phyloP scores from a whole-genome alignment of 768 basidiomycete species.

The Cystofilobasidium capitatum region DNA sequence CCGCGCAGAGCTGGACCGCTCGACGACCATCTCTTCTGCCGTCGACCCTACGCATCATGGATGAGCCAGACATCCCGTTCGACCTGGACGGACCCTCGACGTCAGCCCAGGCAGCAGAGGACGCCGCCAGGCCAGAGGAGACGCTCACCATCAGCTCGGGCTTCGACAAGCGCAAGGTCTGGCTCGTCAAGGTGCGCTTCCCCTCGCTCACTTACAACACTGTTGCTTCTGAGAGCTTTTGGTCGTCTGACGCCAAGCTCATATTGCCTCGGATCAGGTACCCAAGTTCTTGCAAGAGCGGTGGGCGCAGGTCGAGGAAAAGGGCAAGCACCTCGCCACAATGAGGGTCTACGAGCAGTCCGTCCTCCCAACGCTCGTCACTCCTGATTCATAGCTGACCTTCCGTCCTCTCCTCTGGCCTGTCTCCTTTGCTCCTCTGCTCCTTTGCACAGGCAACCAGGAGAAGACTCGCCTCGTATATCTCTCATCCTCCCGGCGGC shows the following conservation, averaged over 20 bases:
- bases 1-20: too few relatives aligned
- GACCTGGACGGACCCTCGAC: conserved; percentile 4
- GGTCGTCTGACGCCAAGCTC: too few relatives aligned
- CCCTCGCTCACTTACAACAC: not conserved
- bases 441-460: conserved; percentile 16
- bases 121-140: conserved; percentile 13
- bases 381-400: conserved; percentile 37
- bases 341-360: conserved; percentile 61
- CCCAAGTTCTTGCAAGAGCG: conserved; percentile 77
- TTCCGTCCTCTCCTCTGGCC: not conserved
- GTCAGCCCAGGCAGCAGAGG: not conserved
- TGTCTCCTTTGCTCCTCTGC: not conserved
- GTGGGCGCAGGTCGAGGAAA: conserved; percentile 66
- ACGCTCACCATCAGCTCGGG: not conserved
- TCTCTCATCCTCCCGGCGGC: conserved; percentile 36
- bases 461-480: conserved; percentile 29
- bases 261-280: conserved; percentile 47
- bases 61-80: not conserved
- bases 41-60: not conserved
- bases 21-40: not conserved
- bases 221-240: too few relatives aligned
- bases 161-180: conserved; percentile 23
- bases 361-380: not conserved
- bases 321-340: conserved; percentile 71
- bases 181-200: conserved; percentile 27